Evolutionary conservation across 2,329 filamentous ascomycete genomes (phyloP), one percentile per base, ranked within the genome.

Genomic region (Penicillium janthinellum): DNA sequence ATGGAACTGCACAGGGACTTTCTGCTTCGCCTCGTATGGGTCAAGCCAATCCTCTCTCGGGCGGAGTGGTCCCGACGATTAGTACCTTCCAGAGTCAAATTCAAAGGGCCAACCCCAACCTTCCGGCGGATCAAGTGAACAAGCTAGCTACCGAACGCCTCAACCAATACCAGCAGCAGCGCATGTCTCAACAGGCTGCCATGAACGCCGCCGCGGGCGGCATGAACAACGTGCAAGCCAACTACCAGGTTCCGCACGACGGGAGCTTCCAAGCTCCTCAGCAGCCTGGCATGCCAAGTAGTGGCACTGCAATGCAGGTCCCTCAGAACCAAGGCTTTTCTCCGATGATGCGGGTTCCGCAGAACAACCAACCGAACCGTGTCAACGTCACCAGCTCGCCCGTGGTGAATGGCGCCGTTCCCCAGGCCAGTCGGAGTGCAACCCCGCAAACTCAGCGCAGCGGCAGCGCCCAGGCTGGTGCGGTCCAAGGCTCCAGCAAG

Each of bases 51-150:
- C 75, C 80, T 56, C 76, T 85, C 45, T 83, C 80, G 22, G 83
- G 78, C 51, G 82, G 82, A 22, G 81, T 83, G 64, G 79, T 85
- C 47, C 83, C 84, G 14, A 81, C 81, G 8, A 82, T 86, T 59
- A 83, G 81, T 57, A 81, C 78, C 58, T 79, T 85, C 56, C 78
- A 81, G 59, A 82, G 79, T 61, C 80, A 83, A 41, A 78, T 86
- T 15, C 80, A 83, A 63, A 75, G 75, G 56, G 80, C 73, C 64
- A 79, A 84, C 63, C 84, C 84, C 1, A 78, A 79, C 56, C 73
- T 84, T 62, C 75, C 82, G 1, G 77, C 80, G 3, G 84, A 86
- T 28, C 82, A 87, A 69, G 76, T 86, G 10, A 81, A 77, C 57
- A 78, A 79, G 42, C 70, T 84, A 62, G 83, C 84, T 3, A 83